These are phyloP conservation scores for Nothophaeocryptopus gaeumannii DNA, from an alignment of 2,329 filamentous ascomycete genomes.

Conservation along the genomic window DNA sequence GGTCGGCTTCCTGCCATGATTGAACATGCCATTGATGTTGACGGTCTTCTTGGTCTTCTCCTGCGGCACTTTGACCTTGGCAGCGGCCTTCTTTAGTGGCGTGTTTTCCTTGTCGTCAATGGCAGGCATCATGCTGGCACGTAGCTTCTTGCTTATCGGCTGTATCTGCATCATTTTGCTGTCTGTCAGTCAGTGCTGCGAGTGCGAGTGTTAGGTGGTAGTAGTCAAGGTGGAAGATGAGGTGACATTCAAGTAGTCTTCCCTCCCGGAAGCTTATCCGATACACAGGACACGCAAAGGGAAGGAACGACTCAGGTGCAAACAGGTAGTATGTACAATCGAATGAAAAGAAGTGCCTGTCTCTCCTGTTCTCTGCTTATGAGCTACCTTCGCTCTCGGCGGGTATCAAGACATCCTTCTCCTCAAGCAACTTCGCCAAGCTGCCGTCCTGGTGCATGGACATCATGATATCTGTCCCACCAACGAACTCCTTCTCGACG, in stretches of 20 bases:
- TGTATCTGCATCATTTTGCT: slow-evolving; percentile 7
- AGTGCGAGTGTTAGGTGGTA: not conserved
- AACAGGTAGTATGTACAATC: not conserved
- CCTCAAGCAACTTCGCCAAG: slow-evolving; percentile 83
- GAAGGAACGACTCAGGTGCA: slow-evolving; percentile 1
- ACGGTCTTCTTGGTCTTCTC: slow-evolving; percentile 13
- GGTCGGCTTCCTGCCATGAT: not conserved
- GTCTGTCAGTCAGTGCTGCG: not conserved
- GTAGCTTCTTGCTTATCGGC: not conserved
- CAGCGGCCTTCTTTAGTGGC: slow-evolving; percentile 10
- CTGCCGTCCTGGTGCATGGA: slow-evolving; percentile 97
- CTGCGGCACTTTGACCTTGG: slow-evolving; percentile 4
- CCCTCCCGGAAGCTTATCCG: no score
- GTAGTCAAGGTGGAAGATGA: not conserved
- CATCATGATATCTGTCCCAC: slow-evolving; percentile 95
- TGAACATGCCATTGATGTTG: slow-evolving; percentile 19
- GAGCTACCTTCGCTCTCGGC: slow-evolving; percentile 45
- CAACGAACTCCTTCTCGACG: slow-evolving; percentile 90
- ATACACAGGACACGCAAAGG: not conserved
- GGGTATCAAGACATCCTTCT: slow-evolving; percentile 79
- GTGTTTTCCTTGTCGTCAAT: slow-evolving; percentile 14
- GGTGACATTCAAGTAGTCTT: not conserved
- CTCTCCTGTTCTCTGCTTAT: slow-evolving; percentile 3
- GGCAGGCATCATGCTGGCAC: not conserved
- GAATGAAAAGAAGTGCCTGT: slow-evolving; percentile 11